A percentile compares a stretch with the other conserved stretches of the same genome.
Evolutionary conservation across 2,329 filamentous ascomycete species (phyloP).

Genomic region (Fusarium ramigenum): DNA sequence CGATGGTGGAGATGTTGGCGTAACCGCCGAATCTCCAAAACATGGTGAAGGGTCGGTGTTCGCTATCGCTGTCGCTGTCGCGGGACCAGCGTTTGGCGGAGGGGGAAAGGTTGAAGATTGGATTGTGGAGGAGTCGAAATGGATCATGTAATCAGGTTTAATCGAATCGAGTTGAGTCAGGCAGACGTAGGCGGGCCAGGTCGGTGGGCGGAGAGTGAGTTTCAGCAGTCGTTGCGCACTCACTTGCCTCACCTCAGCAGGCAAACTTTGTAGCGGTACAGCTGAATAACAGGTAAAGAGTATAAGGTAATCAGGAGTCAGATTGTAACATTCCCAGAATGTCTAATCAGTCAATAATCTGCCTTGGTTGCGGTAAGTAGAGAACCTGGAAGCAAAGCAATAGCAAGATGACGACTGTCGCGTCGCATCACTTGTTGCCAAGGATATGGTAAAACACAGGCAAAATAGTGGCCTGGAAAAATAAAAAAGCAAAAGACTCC

Average conservation of each 20-base stretch:
- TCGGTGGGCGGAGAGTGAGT: constrained; percentile 26
- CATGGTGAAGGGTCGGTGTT: constrained; percentile 72
- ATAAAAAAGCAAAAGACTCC: background rate
- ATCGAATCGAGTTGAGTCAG: constrained; percentile 25
- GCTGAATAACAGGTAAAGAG: background rate
- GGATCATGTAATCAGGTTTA: constrained; percentile 42
- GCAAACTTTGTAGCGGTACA: background rate
- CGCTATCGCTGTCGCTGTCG: constrained; percentile 46
- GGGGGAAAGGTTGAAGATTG: constrained; percentile 22
- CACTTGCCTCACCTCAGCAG: constrained; percentile 1
- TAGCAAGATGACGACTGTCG: background rate
- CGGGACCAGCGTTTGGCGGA: constrained; percentile 43
- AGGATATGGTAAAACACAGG: background rate
- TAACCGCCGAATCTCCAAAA: constrained; percentile 99
- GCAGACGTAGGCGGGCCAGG: constrained; percentile 31
- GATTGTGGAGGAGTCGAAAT: constrained; percentile 36
- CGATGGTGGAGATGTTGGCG: constrained; percentile 95
- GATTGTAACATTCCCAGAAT: constrained; percentile 31
- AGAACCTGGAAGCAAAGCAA: constrained; percentile 1
- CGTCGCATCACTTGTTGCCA: constrained; percentile 15
- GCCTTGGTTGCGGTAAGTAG: constrained; percentile 3
- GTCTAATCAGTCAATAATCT: constrained; percentile 5
- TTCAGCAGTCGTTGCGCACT: constrained; percentile 10
- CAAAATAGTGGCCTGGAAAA: background rate
- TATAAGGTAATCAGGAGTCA: background rate